Evolutionary conservation across 345 rosid genomes (phyloP).

Genomic region (Geranium rotundifolium): DNA sequence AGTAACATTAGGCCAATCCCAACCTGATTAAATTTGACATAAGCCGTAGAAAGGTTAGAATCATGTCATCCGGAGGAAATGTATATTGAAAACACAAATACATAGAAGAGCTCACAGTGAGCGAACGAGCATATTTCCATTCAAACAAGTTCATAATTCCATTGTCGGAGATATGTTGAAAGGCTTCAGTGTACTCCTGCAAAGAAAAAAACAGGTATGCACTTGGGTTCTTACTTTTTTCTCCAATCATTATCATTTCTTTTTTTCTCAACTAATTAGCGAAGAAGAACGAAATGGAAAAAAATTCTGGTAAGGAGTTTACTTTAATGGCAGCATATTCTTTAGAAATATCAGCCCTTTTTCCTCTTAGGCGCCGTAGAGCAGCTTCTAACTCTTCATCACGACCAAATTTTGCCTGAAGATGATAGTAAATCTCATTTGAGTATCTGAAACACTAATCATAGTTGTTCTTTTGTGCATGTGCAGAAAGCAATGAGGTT

Average conservation of each 20-base stretch:
- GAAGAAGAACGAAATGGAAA: slow-evolving; percentile 8
- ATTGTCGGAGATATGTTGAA: slow-evolving; percentile 19
- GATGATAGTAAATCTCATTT: neutral
- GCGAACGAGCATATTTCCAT: slow-evolving; percentile 35
- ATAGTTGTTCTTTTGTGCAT: no score
- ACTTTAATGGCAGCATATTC: slow-evolving; percentile 19
- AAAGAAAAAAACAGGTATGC: slow-evolving; percentile 5
- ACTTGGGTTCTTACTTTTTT: neutral
- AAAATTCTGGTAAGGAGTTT: slow-evolving; percentile 2
- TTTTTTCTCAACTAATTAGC: neutral
- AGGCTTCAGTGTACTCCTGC: slow-evolving; percentile 30
- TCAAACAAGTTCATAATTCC: slow-evolving; percentile 40
- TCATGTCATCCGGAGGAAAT: neutral
- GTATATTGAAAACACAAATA: slow-evolving; percentile 12
- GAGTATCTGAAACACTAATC: no score
- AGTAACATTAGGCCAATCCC: slow-evolving; percentile 55
- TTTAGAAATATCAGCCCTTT: slow-evolving; percentile 13
- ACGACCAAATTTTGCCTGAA: slow-evolving; percentile 20
- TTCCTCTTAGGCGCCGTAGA: slow-evolving; percentile 18
- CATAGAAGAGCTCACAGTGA: slow-evolving; percentile 28
- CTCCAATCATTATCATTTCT: neutral
- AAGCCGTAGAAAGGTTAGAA: slow-evolving; percentile 5
- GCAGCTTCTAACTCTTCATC: slow-evolving; percentile 13
- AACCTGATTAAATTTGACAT: slow-evolving; percentile 20
- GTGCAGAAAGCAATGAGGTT: no score